Evolutionary conservation across 1,284 basidiomycete species (phyloP).

Genomic region (Fomitopsis betulina): DNA sequence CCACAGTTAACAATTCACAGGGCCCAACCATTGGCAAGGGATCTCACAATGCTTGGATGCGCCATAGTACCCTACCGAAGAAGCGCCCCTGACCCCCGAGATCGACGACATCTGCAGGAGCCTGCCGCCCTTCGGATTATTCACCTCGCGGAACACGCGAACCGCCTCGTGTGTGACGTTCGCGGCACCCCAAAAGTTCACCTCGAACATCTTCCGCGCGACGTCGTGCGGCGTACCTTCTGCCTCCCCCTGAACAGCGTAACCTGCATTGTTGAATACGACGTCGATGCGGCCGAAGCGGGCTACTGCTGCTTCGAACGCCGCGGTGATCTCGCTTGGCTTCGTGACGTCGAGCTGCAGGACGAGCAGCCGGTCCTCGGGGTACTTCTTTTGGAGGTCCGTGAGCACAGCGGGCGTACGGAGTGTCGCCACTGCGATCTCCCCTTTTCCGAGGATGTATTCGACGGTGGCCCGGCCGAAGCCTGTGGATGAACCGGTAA

Average conservation of each 20-base stretch:
- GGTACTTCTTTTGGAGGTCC: constrained; percentile 16
- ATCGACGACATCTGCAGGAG: constrained; percentile 26
- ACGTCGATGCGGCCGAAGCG: constrained; percentile 38
- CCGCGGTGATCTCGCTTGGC: constrained; percentile 22
- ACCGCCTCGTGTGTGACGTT: constrained; percentile 30
- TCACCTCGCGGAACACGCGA: constrained; percentile 31
- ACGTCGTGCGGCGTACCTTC: constrained; percentile 28
- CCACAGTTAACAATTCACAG: too few relatives aligned
- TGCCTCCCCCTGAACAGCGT: constrained; percentile 26
- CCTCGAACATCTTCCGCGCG: constrained; percentile 30
- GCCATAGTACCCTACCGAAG: constrained; percentile 23
- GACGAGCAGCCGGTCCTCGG: constrained; percentile 27
- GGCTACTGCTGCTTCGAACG: constrained; percentile 29
- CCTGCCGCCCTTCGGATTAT: constrained; percentile 26
- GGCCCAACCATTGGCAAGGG: too few relatives aligned
- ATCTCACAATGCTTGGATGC: constrained; percentile 22
- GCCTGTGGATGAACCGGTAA: constrained; percentile 30
- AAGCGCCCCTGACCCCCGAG: constrained; percentile 11
- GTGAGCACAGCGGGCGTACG: constrained; percentile 22
- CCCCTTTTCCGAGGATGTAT: constrained; percentile 22
- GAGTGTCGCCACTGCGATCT: constrained; percentile 28
- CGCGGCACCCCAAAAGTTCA: constrained; percentile 32
- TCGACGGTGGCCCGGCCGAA: constrained; percentile 25
- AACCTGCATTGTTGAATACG: constrained; percentile 40
- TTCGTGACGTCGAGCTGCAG: constrained; percentile 36